A percentile compares a stretch with the other conserved stretches of the same genome.
Evolutionary conservation across 2,329 filamentous ascomycete genomes (phyloP).

Genomic region (Aspergillus alliaceus): DNA sequence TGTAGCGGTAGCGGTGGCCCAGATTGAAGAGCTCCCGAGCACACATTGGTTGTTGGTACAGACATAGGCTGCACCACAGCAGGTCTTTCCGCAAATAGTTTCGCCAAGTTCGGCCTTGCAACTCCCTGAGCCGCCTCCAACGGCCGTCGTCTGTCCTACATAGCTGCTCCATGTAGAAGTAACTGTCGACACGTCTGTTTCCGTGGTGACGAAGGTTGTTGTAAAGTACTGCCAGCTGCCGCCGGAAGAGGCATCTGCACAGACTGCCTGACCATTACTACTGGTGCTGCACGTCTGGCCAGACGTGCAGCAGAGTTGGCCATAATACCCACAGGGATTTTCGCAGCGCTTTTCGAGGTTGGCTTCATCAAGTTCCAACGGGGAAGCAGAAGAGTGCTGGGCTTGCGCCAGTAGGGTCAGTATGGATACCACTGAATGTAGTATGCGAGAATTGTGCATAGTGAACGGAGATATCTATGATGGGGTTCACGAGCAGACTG

Average conservation of each 20-base stretch:
- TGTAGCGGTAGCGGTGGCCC: constrained; percentile 39
- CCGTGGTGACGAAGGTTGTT: constrained; percentile 53
- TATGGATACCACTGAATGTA: constrained; percentile 26
- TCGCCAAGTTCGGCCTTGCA: constrained; percentile 51
- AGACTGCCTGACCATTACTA: constrained; percentile 49
- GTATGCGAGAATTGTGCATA: constrained; percentile 30
- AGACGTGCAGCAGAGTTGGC: constrained; percentile 51
- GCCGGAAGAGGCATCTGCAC: constrained; percentile 31
- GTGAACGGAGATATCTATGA: constrained; percentile 12
- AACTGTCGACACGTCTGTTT: constrained; percentile 55
- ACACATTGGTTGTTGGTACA: constrained; percentile 45
- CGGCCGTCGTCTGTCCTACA: constrained; percentile 23
- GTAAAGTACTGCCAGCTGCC: constrained; percentile 58
- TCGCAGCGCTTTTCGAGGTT: constrained; percentile 41
- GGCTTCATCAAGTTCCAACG: constrained; percentile 26
- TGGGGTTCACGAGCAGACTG: constrained; percentile 1
- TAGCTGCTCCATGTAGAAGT: constrained; percentile 55
- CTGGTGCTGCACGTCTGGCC: constrained; percentile 53
- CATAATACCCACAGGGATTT: constrained; percentile 54
- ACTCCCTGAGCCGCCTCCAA: constrained; percentile 25
- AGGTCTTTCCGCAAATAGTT: constrained; percentile 44
- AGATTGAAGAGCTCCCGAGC: constrained; percentile 41
- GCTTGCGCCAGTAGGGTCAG: constrained; percentile 27
- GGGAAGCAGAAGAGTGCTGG: constrained; percentile 29
- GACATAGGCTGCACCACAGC: constrained; percentile 46